Evolutionary conservation across 2,329 filamentous ascomycete genomes (phyloP).

Genomic region (Penicillium sp.): DNA sequence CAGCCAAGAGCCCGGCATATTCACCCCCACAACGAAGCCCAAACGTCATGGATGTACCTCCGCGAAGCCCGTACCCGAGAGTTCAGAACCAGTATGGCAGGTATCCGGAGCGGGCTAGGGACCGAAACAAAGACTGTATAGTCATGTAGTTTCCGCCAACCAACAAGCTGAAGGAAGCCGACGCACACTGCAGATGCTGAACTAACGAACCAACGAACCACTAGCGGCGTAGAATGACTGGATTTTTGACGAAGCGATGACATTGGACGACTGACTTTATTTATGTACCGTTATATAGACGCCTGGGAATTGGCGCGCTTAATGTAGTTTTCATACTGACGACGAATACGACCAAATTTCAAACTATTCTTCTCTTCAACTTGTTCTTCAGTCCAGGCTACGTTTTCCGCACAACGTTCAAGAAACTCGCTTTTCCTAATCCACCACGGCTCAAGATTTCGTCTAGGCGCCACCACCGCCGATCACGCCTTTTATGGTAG

Average conservation of each 20-base stretch:
- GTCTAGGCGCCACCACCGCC: background rate
- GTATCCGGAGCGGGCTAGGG: constrained; percentile 33
- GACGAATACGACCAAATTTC: constrained; percentile 10
- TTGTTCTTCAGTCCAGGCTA: background rate
- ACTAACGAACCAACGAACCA: background rate
- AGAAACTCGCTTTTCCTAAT: constrained; percentile 11
- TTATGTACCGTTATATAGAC: constrained; percentile 20
- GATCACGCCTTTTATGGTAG: background rate
- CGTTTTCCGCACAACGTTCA: background rate
- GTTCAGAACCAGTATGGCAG: constrained; percentile 17
- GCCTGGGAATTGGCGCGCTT: constrained; percentile 13
- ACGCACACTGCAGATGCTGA: background rate
- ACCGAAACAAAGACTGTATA: constrained; percentile 49
- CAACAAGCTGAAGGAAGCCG: background rate
- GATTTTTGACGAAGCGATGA: constrained; percentile 16
- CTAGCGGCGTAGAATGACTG: background rate
- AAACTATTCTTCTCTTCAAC: background rate
- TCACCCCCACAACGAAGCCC: constrained; percentile 53
- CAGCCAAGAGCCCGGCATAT: constrained; percentile 61
- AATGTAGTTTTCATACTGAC: constrained; percentile 18
- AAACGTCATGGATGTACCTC: constrained; percentile 31
- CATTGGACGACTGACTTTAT: constrained; percentile 6
- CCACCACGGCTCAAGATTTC: constrained; percentile 7
- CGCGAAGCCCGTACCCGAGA: constrained; percentile 27
- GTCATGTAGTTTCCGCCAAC: constrained; percentile 42